Base-by-base conservation (phyloP, 2,329 filamentous ascomycete species). In the Neonectria punicea region DNA sequence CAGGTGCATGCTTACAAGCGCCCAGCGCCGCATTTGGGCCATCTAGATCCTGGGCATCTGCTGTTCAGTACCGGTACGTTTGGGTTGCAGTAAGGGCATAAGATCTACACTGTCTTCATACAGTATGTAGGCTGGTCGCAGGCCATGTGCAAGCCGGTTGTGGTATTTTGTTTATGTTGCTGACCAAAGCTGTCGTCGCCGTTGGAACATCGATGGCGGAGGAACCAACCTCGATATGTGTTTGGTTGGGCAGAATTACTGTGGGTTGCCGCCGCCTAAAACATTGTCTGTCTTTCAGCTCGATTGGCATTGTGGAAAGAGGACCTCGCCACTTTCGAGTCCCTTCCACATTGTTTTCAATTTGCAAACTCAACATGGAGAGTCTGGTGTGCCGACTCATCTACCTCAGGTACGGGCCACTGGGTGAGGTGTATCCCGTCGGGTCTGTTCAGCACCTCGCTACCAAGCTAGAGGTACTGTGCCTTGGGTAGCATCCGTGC, bases 151-250 rank as follows among this genome's bases (percentile, higher is more conserved):
- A 39, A 54, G 16, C 30, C 44, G 58, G 20, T 11, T 44, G 54
- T 41, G 20, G 54, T 28, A 18, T 50, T n/a, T 44, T 49, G 30
- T 32, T 55, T n/a, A 36, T 56, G 10, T 55, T 57, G 61, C 57
- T 67, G 62, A 67, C 61, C 62, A 67, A 67, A 60, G 34, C 36
- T 46, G 39, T 56, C 41, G 51, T 46, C 44, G 58, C 46, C 16
- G 65, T 67, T 67, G 62, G 65, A 61, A 59, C 47, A 67, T 49
- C 36, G 53, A 50, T 43, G 39, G n/a, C n/a, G 39, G 39, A 43
- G 39, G 39, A 60, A 50, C 22, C 32, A 46, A 54, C 36, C 32
- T 49, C 39, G 55, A 28, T 30, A 9, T 25, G 16, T 4, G 16
- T 32, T 32, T 28, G 28, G 47, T 18, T 32, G 56, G 47, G 41